These are phyloP conservation scores for Pichia sp. DNA, from an alignment of 1,139 yeast species.

Conservation along the genomic window DNA sequence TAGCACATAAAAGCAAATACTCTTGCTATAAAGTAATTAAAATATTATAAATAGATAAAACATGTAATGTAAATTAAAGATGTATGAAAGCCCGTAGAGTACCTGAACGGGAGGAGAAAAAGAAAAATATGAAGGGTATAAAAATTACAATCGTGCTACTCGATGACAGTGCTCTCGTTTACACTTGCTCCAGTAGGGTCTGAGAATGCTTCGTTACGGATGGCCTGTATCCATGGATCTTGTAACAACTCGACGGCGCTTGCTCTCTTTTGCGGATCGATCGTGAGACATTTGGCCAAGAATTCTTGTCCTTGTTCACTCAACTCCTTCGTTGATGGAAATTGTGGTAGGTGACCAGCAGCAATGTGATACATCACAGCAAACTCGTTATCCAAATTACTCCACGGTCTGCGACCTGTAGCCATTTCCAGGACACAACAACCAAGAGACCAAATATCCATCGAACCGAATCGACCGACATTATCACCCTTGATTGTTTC, in stretches of 20 bases:
- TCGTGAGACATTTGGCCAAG: conserved; percentile 71
- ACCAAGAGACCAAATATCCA: conserved; percentile 82
- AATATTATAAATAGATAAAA: neutral
- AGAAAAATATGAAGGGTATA: neutral
- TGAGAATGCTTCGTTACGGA: conserved; percentile 68
- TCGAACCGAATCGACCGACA: conserved; percentile 64
- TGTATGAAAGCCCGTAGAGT: neutral
- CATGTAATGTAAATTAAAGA: neutral
- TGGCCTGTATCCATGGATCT: conserved; percentile 87
- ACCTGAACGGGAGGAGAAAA: neutral
- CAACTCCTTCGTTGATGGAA: conserved; percentile 76
- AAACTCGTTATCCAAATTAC: conserved; percentile 93
- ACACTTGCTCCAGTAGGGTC: conserved; percentile 23
- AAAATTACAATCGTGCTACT: neutral
- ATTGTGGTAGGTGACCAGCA: conserved; percentile 85
- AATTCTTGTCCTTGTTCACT: conserved; percentile 70
- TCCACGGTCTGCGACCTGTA: conserved; percentile 83
- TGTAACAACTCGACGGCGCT: conserved; percentile 79
- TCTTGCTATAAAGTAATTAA: too few species aligned
- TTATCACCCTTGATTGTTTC: conserved; percentile 84
- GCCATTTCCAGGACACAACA: conserved; percentile 82
- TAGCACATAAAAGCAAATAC: neutral
- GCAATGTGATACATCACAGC: conserved; percentile 98
- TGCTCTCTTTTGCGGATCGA: conserved; percentile 76
- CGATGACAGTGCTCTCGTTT: neutral